These are phyloP conservation scores for Colletotrichum tropicicola DNA, from an alignment of 2,329 filamentous ascomycete genomes.

Conservation along the genomic window DNA sequence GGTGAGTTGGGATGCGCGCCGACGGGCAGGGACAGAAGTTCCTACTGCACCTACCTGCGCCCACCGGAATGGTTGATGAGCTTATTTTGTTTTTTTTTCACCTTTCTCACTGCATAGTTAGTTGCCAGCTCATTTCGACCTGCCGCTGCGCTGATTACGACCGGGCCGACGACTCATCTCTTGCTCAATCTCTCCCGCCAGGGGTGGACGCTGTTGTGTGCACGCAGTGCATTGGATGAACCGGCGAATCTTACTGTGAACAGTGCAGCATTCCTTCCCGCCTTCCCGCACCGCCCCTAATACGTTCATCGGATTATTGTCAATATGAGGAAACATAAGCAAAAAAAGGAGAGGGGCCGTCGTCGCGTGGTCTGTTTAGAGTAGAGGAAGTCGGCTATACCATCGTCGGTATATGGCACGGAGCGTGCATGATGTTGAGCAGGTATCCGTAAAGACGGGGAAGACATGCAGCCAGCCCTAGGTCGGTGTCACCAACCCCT, in stretches of 20 bases:
- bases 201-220: conserved; percentile 5
- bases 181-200: background rate
- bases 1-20: background rate
- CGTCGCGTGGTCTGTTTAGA: background rate
- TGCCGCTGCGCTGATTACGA: background rate
- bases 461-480: conserved; percentile 3
- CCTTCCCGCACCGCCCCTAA: background rate
- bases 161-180: background rate
- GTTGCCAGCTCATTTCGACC: no score
- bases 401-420: conserved; percentile 10
- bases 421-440: background rate
- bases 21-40: background rate
- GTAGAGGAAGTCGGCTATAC: background rate
- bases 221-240: conserved; percentile 7
- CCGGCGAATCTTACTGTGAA: background rate
- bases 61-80: background rate
- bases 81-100: background rate
- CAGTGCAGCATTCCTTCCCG: background rate
- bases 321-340: background rate
- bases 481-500: background rate
- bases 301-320: conserved; percentile 3
- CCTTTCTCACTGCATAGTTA: no score
- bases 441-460: background rate
- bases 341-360: background rate
- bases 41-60: background rate